Conservation (phyloP, 1,139 yeast genomes). For the Diutina scorzettiae region DNA sequence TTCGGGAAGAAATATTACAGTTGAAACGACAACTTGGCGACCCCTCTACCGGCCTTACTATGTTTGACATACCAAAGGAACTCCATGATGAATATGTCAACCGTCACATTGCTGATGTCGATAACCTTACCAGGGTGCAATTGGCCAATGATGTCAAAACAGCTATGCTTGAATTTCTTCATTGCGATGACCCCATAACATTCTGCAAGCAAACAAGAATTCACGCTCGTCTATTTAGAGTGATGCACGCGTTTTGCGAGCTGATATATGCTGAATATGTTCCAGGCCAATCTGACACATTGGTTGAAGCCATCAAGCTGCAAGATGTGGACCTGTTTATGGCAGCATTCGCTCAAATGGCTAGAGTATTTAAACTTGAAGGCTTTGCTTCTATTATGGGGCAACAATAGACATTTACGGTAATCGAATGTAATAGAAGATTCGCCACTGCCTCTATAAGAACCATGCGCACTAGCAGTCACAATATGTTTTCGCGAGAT, state of each 20-base stretch:
- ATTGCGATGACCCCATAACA: not conserved
- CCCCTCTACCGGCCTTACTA: not conserved
- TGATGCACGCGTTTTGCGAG: constrained; percentile 3
- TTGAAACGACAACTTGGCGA: not conserved
- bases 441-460: no score
- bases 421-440: no score
- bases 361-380: not conserved
- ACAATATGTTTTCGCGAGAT: constrained; percentile 3
- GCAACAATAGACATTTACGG: not conserved
- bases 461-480: no score
- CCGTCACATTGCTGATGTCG: not conserved
- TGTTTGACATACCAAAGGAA: not conserved
- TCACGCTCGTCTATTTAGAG: not conserved
- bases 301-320: not conserved
- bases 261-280: not conserved
- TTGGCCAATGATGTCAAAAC: constrained; percentile 1
- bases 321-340: not conserved
- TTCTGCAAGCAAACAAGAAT: not conserved
- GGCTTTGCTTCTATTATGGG: not conserved
- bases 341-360: not conserved
- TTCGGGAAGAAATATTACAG: not conserved
- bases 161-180: constrained; percentile 2
- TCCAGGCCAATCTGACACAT: not conserved
- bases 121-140: not conserved
- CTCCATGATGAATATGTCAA: not conserved